Evolutionary conservation across 1,139 yeast genomes (phyloP).

Genomic region (Hansenula lynferdii): DNA sequence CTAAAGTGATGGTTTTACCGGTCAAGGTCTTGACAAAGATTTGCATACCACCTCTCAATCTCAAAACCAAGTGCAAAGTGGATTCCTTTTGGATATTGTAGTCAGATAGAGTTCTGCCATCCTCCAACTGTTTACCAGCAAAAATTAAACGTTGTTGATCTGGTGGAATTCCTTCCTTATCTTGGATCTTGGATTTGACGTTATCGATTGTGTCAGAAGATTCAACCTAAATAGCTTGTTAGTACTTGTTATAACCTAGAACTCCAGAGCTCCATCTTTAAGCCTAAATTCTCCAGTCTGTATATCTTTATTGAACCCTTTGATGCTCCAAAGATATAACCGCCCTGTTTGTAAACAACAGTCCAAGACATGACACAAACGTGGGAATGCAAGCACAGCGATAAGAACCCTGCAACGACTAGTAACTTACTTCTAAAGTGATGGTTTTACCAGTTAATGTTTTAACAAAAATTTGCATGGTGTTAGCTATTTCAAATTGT

Average conservation of each 20-base stretch:
- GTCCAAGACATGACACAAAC: not conserved
- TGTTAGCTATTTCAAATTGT: no score
- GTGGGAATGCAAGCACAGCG: conserved; percentile 38
- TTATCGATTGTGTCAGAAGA: conserved; percentile 3
- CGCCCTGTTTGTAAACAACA: conserved; percentile 22
- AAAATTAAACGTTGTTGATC: conserved; percentile 82
- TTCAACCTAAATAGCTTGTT: conserved; percentile 44
- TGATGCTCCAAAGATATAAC: no score
- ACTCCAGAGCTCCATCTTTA: no score
- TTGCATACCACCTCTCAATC: conserved; percentile 41
- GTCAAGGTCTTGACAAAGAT: conserved; percentile 35
- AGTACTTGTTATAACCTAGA: no score
- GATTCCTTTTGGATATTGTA: conserved; percentile 91
- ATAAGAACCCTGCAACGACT: conserved; percentile 19
- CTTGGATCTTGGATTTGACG: conserved; percentile 83
- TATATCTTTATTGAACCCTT: no score
- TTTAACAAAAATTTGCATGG: conserved; percentile 51
- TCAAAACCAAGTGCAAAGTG: conserved; percentile 73
- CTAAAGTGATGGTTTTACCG: conserved; percentile 41
- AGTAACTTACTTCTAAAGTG: conserved; percentile 32
- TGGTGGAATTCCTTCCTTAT: conserved; percentile 88
- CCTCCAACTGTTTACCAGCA: conserved; percentile 83
- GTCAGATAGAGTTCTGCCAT: conserved; percentile 82
- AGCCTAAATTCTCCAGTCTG: no score
- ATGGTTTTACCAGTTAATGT: conserved; percentile 40